These are phyloP conservation scores for Diaporthe ampelina DNA, from an alignment of 2,329 filamentous ascomycete genomes.

Conservation along the genomic window DNA sequence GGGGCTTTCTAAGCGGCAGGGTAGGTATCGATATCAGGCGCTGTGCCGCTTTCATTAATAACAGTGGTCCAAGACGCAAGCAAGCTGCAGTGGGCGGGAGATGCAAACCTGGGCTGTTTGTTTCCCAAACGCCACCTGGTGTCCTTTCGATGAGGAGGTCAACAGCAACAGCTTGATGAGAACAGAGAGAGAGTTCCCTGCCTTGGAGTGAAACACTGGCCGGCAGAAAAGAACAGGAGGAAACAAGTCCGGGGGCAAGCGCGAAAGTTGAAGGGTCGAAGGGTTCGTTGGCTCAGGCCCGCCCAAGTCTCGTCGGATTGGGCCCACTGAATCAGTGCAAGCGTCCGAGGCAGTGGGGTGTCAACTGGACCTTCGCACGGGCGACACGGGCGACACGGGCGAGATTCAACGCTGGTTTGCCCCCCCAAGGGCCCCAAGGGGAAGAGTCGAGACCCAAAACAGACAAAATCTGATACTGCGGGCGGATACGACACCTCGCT, in stretches of 20 bases:
- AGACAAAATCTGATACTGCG: conserved; percentile 25
- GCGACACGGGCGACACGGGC: conserved; percentile 25
- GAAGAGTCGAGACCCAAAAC: conserved; percentile 16
- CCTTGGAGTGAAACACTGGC: conserved; percentile 28
- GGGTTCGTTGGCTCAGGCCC: conserved; percentile 18
- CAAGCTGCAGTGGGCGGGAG: conserved; percentile 6
- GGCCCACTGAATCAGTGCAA: conserved; percentile 33
- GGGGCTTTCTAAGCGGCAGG: conserved; percentile 28
- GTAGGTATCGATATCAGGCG: conserved; percentile 28
- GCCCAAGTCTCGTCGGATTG: conserved; percentile 24
- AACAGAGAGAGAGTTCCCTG: not conserved
- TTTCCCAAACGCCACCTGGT: not conserved
- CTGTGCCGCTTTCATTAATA: conserved; percentile 30
- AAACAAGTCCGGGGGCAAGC: conserved; percentile 22
- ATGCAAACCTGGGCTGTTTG: conserved; percentile 5
- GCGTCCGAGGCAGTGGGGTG: conserved; percentile 31
- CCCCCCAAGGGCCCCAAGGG: not conserved
- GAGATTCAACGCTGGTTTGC: conserved; percentile 24
- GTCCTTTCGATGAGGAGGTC: not conserved
- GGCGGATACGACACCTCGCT: conserved; percentile 33
- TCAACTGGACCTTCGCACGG: conserved; percentile 32
- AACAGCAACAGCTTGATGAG: conserved; percentile 10
- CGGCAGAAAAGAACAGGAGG: conserved; percentile 24
- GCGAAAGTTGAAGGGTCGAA: not conserved
- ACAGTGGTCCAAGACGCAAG: not conserved